Evolutionary conservation across 2,329 filamentous ascomycete species (phyloP), one percentile per base, ranked within the genome.

Genomic region (Anthostomella pinea): DNA sequence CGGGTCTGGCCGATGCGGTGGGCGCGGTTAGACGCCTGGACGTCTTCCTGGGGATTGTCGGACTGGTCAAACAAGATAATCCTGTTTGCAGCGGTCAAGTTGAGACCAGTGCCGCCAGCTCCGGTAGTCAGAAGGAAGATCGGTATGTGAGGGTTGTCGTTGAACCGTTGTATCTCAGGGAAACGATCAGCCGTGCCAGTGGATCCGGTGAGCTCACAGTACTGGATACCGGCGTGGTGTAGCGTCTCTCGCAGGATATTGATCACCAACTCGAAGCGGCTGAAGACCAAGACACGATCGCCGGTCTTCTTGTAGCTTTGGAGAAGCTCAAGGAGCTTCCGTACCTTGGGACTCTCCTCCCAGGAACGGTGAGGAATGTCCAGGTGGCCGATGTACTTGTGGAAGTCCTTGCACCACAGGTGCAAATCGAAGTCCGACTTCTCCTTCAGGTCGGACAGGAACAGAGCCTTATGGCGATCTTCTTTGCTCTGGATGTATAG

Each of bases 1-100:
- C 87, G 74, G 19, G 79, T 90, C 68, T 98, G 93, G 0, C 93
- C 93, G 7, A 98, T 87, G 10, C 93, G 84, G 65, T 98, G 93
- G 0, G 93, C 93, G 13, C 93, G 83, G 61, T 98, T 97, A 69
- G 97, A 93, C 0, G 93, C 93, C 62, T 98, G 93, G n/a, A 95
- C 82, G 58, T 98, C 93, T 51, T 97, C 91, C 59, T 98, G 93
- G 0, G 93, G 93, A 53, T 98, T 98, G 67, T 96, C 95, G n/a
- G 83, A 87, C 46, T 86, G 85, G 63, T 98, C 93, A 60, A 97
- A 96, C 55, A 98, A 93, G 63, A 98, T 80, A 51, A 98, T 91
- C 65, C 96, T 97, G 69, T 97, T 97, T 4, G 93, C 93, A 22
- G 85, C 87, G 6, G 91, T 93, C 36, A 98, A 68, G 63, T 98